Conservation (phyloP, 305 asterid genomes). For the Fraxinus platypoda region DNA sequence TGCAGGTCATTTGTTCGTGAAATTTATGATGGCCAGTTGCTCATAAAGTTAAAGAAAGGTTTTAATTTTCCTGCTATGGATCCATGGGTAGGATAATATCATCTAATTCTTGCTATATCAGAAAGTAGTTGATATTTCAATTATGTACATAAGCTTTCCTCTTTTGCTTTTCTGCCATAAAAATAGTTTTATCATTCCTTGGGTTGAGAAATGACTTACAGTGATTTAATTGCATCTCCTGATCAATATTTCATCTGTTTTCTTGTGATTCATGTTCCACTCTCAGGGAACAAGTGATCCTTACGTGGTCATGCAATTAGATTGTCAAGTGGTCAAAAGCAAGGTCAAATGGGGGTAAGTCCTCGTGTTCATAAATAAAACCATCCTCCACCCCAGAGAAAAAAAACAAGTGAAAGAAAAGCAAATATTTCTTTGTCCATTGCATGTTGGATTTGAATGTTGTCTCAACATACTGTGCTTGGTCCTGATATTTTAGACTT, state of each 20-base stretch:
- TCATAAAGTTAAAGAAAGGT: constrained; percentile 80
- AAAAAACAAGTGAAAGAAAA: neutral
- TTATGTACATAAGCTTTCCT: neutral
- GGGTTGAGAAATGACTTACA: constrained; percentile 7
- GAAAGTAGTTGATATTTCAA: neutral
- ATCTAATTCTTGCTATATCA: constrained; percentile 16
- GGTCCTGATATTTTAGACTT: constrained; percentile 13
- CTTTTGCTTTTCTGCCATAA: neutral
- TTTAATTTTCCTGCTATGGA: constrained; percentile 87
- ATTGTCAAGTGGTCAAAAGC: constrained; percentile 77
- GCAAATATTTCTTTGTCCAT: neutral
- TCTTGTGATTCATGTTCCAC: constrained; percentile 13
- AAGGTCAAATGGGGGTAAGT: constrained; percentile 96
- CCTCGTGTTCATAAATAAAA: constrained; percentile 3
- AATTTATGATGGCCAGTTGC: constrained; percentile 89
- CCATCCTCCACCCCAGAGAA: neutral
- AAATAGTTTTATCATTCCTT: constrained; percentile 1
- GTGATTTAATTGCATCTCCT: neutral
- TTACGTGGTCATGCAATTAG: constrained; percentile 78
- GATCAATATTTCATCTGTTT: neutral
- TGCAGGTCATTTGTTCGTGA: constrained; percentile 85
- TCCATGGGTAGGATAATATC: constrained; percentile 78
- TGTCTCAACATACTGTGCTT: neutral
- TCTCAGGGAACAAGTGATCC: constrained; percentile 98
- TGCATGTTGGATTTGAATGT: neutral